phyloP scores from a whole-genome alignment of 2,329 filamentous ascomycete species.

The Cadophora malorum region DNA sequence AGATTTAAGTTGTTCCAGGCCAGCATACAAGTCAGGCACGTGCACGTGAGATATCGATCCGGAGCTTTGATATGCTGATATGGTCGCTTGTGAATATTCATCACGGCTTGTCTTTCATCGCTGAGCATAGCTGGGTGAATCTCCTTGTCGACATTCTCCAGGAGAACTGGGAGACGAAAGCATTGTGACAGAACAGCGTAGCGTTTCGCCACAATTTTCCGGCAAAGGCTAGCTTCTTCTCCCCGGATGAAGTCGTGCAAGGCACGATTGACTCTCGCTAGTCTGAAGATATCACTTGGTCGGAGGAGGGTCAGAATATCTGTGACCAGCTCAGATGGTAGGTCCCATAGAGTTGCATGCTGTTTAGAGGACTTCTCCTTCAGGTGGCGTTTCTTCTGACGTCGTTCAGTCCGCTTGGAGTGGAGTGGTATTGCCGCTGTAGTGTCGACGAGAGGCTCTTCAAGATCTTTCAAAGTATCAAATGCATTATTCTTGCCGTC shows the following conservation, averaged over 20 bases:
- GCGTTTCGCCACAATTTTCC: conserved; percentile 52
- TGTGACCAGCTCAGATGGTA: conserved; percentile 60
- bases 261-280: conserved; percentile 51
- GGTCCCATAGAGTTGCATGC: conserved; percentile 50
- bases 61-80: conserved; percentile 59
- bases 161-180: conserved; percentile 56
- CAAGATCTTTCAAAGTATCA: neutral
- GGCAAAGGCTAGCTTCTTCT: conserved; percentile 53
- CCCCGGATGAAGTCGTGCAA: conserved; percentile 52
- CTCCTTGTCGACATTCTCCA: conserved; percentile 49
- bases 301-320: conserved; percentile 53
- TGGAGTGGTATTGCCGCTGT: conserved; percentile 55
- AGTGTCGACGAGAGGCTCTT: conserved; percentile 56
- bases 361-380: conserved; percentile 46
- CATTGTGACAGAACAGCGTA: conserved; percentile 59
- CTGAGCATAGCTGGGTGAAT: conserved; percentile 49
- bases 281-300: conserved; percentile 57
- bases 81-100: conserved; percentile 53
- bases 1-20: conserved; percentile 63
- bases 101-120: conserved; percentile 49
- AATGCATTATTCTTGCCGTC: neutral
- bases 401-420: conserved; percentile 60
- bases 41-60: conserved; percentile 57
- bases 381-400: conserved; percentile 52
- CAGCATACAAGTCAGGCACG: conserved; percentile 61